Evolutionary conservation across 148 eudicot genomes (phyloP).

Genomic region (Nepenthes mirabilis): DNA sequence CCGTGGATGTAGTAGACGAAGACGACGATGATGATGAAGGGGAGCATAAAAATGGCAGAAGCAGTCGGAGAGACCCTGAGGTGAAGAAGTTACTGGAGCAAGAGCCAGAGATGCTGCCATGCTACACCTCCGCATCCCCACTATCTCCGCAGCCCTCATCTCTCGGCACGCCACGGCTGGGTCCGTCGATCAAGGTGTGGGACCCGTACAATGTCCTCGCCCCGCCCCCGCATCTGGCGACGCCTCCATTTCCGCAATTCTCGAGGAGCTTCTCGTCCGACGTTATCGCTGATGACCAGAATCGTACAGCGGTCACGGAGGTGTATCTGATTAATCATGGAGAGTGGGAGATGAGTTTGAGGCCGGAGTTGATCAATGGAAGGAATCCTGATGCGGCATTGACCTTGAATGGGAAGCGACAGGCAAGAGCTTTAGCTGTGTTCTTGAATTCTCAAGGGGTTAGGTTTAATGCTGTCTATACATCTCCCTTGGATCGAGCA

Average conservation of each 20-base stretch:
- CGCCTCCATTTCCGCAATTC: constrained; percentile 14
- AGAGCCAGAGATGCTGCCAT: constrained; percentile 94
- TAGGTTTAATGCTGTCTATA: constrained; percentile 65
- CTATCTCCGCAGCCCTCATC: constrained; percentile 89
- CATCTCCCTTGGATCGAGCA: constrained; percentile 93
- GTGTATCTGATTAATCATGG: constrained; percentile 74
- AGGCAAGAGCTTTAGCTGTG: constrained; percentile 87
- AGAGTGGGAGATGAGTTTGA: constrained; percentile 68
- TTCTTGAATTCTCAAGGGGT: constrained; percentile 78
- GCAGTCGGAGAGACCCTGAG: constrained; percentile 5
- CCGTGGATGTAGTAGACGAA: constrained; percentile 39
- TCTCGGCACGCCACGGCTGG: constrained; percentile 71
- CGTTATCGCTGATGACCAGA: constrained; percentile 25
- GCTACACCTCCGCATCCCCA: constrained; percentile 93
- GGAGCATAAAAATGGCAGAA: constrained; percentile 21
- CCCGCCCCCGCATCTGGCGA: constrained; percentile 48
- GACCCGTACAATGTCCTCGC: constrained; percentile 93
- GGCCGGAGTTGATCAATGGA: constrained; percentile 82
- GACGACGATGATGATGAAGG: constrained; percentile 38
- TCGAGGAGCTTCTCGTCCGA: constrained; percentile 27
- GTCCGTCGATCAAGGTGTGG: constrained; percentile 97
- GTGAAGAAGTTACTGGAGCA: constrained; percentile 74
- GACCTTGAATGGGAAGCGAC: constrained; percentile 70
- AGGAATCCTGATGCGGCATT: constrained; percentile 52
- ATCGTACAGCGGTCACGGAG: constrained; percentile 32